Evolutionary conservation across 768 basidiomycete genomes (phyloP).

Genomic region (Tulasnella sp.): DNA sequence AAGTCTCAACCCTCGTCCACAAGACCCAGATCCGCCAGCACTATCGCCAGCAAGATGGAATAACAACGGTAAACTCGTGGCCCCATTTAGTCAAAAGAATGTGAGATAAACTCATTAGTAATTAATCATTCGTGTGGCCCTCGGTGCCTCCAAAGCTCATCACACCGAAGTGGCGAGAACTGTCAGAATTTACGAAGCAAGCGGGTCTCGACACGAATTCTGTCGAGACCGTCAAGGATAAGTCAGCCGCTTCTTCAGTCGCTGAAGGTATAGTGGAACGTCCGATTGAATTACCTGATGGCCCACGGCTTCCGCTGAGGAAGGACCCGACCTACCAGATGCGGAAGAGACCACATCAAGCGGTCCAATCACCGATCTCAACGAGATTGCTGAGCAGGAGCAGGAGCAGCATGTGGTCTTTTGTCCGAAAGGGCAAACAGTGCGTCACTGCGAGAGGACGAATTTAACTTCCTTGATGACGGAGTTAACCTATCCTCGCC

Average conservation of each 20-base stretch:
- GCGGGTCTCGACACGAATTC: not conserved
- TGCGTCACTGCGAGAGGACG: not conserved
- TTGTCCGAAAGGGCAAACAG: not conserved
- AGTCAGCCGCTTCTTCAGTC: not conserved
- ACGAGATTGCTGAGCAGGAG: not conserved
- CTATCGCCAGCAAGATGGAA: not conserved
- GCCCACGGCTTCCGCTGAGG: too few species aligned
- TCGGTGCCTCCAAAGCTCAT: not conserved
- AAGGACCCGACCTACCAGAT: not conserved
- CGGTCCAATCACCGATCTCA: not conserved
- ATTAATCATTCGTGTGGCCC: too few species aligned
- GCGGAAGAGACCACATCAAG: not conserved
- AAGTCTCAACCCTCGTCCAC: slow-evolving; percentile 26
- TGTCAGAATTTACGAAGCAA: not conserved
- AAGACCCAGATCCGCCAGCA: slow-evolving; percentile 23
- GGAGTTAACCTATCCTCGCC: not conserved
- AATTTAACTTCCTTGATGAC: not conserved
- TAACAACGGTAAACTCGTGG: not conserved
- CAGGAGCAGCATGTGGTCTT: not conserved
- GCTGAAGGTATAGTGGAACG: not conserved
- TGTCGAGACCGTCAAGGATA: too few species aligned
- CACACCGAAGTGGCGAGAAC: not conserved
- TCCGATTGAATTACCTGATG: not conserved
- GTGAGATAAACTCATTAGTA: not conserved
- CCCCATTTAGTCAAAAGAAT: not conserved